Evolutionary conservation across 768 basidiomycete species (phyloP).

Genomic region (Piloderma croceum): DNA sequence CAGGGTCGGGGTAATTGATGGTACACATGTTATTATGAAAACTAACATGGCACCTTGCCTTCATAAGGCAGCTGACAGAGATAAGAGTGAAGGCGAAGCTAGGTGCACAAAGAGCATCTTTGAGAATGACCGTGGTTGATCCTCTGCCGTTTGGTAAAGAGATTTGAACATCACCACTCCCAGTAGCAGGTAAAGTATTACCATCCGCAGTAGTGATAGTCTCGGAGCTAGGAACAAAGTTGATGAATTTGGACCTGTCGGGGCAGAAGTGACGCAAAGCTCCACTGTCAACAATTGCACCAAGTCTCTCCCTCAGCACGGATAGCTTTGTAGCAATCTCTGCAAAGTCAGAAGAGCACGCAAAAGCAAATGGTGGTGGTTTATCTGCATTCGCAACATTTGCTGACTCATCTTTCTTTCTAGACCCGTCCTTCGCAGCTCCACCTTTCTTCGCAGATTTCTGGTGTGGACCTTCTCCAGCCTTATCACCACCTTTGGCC

Average conservation of each 20-base stretch:
- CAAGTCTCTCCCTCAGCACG: not conserved
- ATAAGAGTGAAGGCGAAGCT: constrained; percentile 25
- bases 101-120: constrained; percentile 23
- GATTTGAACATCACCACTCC: constrained; percentile 26
- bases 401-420: constrained; percentile 13
- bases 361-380: no score
- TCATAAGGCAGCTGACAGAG: constrained; percentile 20
- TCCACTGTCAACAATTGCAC: constrained; percentile 30
- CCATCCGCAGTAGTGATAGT: constrained; percentile 27
- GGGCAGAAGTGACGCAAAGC: constrained; percentile 33
- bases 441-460: constrained; percentile 16
- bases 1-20: no score
- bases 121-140: constrained; percentile 16
- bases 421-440: no score
- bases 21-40: no score
- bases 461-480: constrained; percentile 30
- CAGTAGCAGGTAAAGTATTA: constrained; percentile 22
- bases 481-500: constrained; percentile 26
- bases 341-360: no score
- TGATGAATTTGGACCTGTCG: constrained; percentile 24
- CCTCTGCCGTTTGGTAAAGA: constrained; percentile 19
- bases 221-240: constrained; percentile 14
- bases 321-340: no score
- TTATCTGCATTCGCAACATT: constrained; percentile 11
- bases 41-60: no score